Conservation (phyloP, 2,329 filamentous ascomycete species). For the Fusarium newnesense region DNA sequence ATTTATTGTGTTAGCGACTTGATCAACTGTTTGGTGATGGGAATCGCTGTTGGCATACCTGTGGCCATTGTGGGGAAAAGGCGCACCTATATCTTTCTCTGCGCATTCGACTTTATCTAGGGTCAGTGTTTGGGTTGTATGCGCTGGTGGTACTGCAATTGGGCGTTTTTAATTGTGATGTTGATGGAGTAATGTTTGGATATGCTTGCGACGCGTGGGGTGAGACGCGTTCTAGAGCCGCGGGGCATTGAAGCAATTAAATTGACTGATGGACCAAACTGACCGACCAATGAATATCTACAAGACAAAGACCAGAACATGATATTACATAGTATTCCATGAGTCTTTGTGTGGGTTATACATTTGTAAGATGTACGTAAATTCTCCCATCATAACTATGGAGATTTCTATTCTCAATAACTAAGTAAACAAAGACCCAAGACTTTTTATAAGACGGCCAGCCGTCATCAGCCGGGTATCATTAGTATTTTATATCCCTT, state of each 20-base stretch:
- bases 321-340: accelerated
- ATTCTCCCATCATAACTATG: accelerated
- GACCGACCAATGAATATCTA: background rate
- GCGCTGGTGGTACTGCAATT: background rate
- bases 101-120: constrained; percentile 9
- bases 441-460: background rate
- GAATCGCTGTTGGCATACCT: constrained; percentile 38
- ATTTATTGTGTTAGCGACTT: constrained; percentile 3
- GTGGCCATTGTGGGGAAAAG: constrained; percentile 48
- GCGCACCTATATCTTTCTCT: background rate
- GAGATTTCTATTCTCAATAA: background rate
- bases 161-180: constrained; percentile 17
- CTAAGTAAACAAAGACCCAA: background rate
- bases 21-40: background rate
- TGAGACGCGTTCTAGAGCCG: constrained; percentile 38
- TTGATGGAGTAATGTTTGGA: constrained; percentile 39
- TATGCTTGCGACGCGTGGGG: constrained; percentile 37
- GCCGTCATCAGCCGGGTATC: background rate
- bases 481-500: constrained; percentile 1
- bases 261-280: background rate
- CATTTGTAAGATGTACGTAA: background rate
- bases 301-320: background rate
- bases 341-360: accelerated
- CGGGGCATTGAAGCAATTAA: constrained; percentile 36
- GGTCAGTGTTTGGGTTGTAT: background rate